Evolutionary conservation across 1,139 yeast genomes (phyloP).

Genomic region (Yamadazyma siamensis): DNA sequence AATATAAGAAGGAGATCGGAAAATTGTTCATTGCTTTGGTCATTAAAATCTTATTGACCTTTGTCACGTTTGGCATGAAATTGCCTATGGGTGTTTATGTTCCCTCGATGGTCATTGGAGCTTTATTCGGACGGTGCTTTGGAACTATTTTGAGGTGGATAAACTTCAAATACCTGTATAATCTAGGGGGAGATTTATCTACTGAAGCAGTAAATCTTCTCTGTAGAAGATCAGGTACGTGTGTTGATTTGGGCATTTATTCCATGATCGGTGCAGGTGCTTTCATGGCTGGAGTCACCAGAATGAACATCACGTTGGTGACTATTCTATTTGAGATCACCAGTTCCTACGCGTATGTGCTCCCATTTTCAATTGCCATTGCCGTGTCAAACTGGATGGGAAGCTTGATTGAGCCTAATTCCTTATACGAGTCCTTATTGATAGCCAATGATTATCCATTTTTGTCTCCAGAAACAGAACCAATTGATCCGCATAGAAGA

Average conservation of each 20-base stretch:
- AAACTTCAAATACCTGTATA: slow-evolving; percentile 21
- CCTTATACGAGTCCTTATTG: slow-evolving; percentile 51
- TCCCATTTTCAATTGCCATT: slow-evolving; percentile 57
- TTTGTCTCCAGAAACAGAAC: slow-evolving; percentile 40
- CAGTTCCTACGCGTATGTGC: slow-evolving; percentile 56
- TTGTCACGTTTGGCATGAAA: slow-evolving; percentile 58
- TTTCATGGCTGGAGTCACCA: slow-evolving; percentile 65
- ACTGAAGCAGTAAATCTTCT: slow-evolving; percentile 16
- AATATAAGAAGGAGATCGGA: slow-evolving; percentile 31
- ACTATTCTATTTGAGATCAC: slow-evolving; percentile 60
- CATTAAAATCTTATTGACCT: slow-evolving; percentile 46
- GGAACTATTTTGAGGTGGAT: slow-evolving; percentile 47
- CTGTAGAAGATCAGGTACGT: slow-evolving; percentile 15
- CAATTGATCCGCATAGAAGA: slow-evolving; percentile 30
- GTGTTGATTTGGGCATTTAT: slow-evolving; percentile 59
- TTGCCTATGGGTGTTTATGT: slow-evolving; percentile 67
- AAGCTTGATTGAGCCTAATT: slow-evolving; percentile 47
- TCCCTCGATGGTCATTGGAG: slow-evolving; percentile 69
- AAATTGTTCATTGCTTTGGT: slow-evolving; percentile 42
- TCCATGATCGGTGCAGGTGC: slow-evolving; percentile 69
- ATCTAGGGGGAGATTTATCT: slow-evolving; percentile 11
- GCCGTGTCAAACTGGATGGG: slow-evolving; percentile 62
- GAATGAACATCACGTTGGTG: slow-evolving; percentile 63
- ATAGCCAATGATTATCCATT: slow-evolving; percentile 55
- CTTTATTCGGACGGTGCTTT: slow-evolving; percentile 56